Evolutionary conservation across 352 stramenopile species (phyloP).

Genomic region (Phytophthora tentaculata): DNA sequence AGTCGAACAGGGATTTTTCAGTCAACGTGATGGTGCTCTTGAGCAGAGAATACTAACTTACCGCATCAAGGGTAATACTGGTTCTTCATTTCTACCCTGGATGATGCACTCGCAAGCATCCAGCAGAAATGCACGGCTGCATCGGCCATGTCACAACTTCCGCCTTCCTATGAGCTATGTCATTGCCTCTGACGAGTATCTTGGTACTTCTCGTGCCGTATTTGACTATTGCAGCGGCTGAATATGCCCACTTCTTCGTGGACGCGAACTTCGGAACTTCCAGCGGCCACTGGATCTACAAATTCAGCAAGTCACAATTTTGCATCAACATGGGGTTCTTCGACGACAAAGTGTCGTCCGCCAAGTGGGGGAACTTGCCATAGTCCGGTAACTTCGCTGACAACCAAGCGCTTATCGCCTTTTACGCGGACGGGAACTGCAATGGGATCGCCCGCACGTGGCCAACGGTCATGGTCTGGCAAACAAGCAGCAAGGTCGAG

Average conservation of each 20-base stretch:
- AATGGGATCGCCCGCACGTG: slow-evolving; percentile 1
- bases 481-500: not conserved
- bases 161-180: not conserved
- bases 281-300: slow-evolving; percentile 5
- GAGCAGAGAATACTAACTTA: too few species aligned
- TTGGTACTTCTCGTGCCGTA: not conserved
- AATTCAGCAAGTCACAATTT: slow-evolving; percentile 5
- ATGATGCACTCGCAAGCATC: not conserved
- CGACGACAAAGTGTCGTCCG: slow-evolving; percentile 3
- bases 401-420: not conserved
- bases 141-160: not conserved
- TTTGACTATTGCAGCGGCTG: not conserved
- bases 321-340: slow-evolving; percentile 2
- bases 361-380: not conserved
- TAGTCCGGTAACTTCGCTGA: not conserved
- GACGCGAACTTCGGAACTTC: slow-evolving; percentile 2
- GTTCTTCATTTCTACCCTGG: not conserved
- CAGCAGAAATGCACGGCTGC: too few species aligned
- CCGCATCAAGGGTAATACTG: too few species aligned
- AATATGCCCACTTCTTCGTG: slow-evolving; percentile 2
- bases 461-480: slow-evolving; percentile 1
- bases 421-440: slow-evolving; percentile 4
- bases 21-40: too few species aligned
- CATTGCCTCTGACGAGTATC: not conserved
- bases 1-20: too few species aligned